Base-by-base conservation (phyloP, 2,329 filamentous ascomycete genomes). In the Aspergillus brasiliensis region DNA sequence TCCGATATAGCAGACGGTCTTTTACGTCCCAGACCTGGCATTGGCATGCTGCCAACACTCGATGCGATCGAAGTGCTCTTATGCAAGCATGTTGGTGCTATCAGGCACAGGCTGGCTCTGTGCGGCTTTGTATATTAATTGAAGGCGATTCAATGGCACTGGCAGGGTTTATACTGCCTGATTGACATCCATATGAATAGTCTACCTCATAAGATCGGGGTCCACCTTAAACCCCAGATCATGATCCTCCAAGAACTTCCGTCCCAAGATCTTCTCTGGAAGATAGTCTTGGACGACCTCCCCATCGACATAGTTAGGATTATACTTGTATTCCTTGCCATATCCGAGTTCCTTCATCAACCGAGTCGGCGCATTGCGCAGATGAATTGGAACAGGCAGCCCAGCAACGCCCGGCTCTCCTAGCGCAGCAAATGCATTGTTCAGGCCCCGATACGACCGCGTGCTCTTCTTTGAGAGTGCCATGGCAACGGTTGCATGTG, bases 291-390 rank as follows among this genome's bases (percentile, higher is more conserved):
- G 95, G 64, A 82, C 84, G 0, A 98, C 94, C 67, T 80, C 86
- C 0, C 95, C 95, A 62, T 93, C 87, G 53, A 85, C 78, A 71
- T 94, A 99, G 67, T 96, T 91, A 0, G 95, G 95, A 67, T 96
- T 96, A 72, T 99, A 98, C 76, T 98, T 98, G 77, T 99, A 99
- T 73, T 92, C 91, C 52, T 87, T 88, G 0, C 93, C 93, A 71
- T 92, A 96, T 0, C 92, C 94, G 66, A 98, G 79, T 67, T 97
- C 94, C 69, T 93, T 91, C 94, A 99, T 96, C 65, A 98, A 74
- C 65, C 88, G 85, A 1, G 95, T 98, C 0, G 95, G 94, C 8
- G 95, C 95, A 75, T 98, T 98, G 60, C 95, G 82, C 60, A 99
- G 77, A 74, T 98, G 95, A 40, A 95, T 77, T 2, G 95, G 95